Evolutionary conservation across 2,329 filamentous ascomycete genomes (phyloP).

Genomic region (Cercospora zeina): DNA sequence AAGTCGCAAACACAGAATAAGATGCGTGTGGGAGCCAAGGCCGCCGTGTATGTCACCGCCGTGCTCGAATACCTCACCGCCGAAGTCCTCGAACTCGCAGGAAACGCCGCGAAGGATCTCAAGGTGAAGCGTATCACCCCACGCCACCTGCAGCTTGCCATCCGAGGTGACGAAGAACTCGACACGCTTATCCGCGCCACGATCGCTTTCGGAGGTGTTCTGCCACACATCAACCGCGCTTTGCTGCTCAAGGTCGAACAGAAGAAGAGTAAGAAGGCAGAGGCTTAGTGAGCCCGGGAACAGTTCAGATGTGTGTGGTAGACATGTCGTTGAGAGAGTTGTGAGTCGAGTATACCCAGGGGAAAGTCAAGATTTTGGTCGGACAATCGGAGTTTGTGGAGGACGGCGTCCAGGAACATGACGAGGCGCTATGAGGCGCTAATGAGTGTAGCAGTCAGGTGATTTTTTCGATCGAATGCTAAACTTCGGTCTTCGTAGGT

Average conservation of each 20-base stretch:
- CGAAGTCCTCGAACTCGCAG: constrained; percentile 97
- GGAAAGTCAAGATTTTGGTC: constrained; percentile 11
- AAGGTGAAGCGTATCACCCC: constrained; percentile 99
- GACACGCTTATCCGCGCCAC: constrained; percentile 97
- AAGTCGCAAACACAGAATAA: constrained; percentile 99
- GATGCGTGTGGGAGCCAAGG: constrained; percentile 98
- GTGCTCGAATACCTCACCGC: constrained; percentile 98
- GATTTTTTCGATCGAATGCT: constrained; percentile 13
- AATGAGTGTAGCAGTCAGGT: constrained; percentile 16
- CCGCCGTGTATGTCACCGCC: constrained; percentile 95
- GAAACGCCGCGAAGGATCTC: constrained; percentile 98
- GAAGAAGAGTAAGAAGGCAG: constrained; percentile 80
- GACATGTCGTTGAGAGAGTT: constrained; percentile 13
- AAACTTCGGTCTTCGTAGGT: constrained; percentile 3
- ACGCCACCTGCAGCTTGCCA: constrained; percentile 97
- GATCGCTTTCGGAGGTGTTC: constrained; percentile 96
- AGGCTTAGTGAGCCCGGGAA: constrained; percentile 38
- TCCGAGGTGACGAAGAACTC: constrained; percentile 89
- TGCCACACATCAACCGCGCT: constrained; percentile 98
- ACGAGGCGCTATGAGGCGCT: constrained; percentile 14
- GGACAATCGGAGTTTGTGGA: constrained; percentile 11
- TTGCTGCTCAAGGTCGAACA: constrained; percentile 93
- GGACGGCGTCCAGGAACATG: constrained; percentile 12
- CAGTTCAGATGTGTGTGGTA: constrained; percentile 4
- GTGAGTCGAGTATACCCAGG: constrained; percentile 17